Conservation (phyloP, 352 stramenopile genomes). For the Pythium pyrilobum region DNA sequence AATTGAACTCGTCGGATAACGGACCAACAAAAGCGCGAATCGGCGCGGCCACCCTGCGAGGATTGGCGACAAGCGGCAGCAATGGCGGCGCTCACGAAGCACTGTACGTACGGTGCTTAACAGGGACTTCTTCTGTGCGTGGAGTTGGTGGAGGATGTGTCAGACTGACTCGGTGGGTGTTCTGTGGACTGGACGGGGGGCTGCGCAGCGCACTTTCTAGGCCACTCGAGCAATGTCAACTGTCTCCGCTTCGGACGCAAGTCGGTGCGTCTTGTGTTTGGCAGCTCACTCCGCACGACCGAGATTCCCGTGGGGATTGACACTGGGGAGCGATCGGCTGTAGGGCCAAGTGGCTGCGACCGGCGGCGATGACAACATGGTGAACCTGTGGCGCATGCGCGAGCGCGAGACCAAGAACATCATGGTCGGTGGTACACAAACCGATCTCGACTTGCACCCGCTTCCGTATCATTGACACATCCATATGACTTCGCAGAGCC, state of each 20-base stretch:
- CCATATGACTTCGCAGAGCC: conserved; percentile 48
- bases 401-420: conserved; percentile 88
- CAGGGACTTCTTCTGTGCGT: neutral
- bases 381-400: conserved; percentile 84
- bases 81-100: conserved; percentile 40
- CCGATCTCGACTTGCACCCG: neutral
- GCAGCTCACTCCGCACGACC: too few species aligned
- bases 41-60: neutral
- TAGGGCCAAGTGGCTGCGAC: conserved; percentile 78
- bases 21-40: conserved; percentile 6
- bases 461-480: too few species aligned
- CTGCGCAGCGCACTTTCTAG: conserved; percentile 65
- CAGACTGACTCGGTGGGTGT: neutral
- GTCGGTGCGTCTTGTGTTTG: conserved; percentile 45
- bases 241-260: conserved; percentile 78
- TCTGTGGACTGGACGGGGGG: neutral
- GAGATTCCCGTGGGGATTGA: too few species aligned
- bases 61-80: neutral
- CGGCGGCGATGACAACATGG: conserved; percentile 70
- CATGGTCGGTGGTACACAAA: conserved; percentile 36
- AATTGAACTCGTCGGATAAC: conserved; percentile 14
- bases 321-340: too few species aligned
- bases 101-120: conserved; percentile 33
- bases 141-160: neutral
- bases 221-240: conserved; percentile 77